Base-by-base conservation (phyloP, 305 asterid genomes). In the Fraxinus platypoda region DNA sequence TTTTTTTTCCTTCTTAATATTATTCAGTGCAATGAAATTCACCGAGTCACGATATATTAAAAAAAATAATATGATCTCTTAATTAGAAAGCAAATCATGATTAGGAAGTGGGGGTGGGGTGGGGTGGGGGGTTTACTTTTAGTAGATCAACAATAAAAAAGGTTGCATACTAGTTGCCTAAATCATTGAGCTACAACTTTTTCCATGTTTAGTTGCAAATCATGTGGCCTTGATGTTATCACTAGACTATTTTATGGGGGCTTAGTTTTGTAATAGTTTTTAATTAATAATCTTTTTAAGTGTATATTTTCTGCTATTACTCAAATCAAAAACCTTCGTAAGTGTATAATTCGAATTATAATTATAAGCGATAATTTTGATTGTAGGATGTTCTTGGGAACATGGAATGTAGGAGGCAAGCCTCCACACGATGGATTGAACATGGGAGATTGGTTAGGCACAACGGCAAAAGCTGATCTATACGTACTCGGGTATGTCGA, bases 391-490 rank as follows among this genome's bases (percentile, higher is more conserved):
- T 89, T 94, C 64, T 95, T 94, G 78, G 98, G 97, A 80, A 94
- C 98, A 54, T 94, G 98, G 98, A 94, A 94, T 82, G 98, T 93
- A 3, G 98, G 95, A 72, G 98, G 98, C 82, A 92, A 93, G 83
- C 78, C 97, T n/a, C 98, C 98, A 8, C 84, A 91, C 2, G 85
- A 87, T 15, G 93, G 81, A 68, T 41, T 92, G 49, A 85, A 93
- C 83, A 82, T 94, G 8, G 75, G 38, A 13, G 95, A 94, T 57
- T 94, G 97, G 97, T 85, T 94, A 41, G 83, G 75, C 74, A 85
- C 92, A 13, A 79, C 92, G 68, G 57, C 90, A 1, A 91, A 91
- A 17, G 94, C 94, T 6, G 97, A 94, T 81, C 89, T 95, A 17
- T 95, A 94, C 86, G 95, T 95, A n/a, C 92, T 94, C 73, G 98